phyloP scores from a whole-genome alignment of 2,329 filamentous ascomycete genomes.

The Bisporella sp. region DNA sequence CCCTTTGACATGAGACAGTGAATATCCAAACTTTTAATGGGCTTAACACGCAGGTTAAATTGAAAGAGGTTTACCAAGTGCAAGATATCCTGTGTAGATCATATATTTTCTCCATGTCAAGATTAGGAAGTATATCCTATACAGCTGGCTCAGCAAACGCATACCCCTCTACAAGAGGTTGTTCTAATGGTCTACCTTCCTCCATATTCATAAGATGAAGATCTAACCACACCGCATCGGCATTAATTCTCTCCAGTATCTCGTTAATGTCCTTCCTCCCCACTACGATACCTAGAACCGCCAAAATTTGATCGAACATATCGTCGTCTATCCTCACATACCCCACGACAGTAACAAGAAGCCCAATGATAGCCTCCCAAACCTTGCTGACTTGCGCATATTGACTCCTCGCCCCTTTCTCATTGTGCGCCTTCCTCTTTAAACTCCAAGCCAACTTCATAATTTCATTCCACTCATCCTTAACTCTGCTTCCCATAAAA shows the following conservation, averaged over 20 bases:
- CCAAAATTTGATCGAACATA: conserved; percentile 65
- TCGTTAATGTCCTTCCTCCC: conserved; percentile 40
- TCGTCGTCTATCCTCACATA: conserved; percentile 60
- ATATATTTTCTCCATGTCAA: too few species aligned
- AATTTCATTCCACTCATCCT: conserved; percentile 61
- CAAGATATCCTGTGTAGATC: too few species aligned
- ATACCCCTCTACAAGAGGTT: conserved; percentile 36
- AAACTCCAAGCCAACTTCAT: conserved; percentile 28
- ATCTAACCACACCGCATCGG: conserved; percentile 71
- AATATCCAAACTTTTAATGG: too few species aligned
- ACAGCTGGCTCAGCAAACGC: conserved; percentile 23
- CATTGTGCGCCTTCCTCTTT: conserved; percentile 36
- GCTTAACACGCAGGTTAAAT: too few species aligned
- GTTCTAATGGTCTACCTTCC: conserved; percentile 27
- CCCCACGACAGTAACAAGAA: conserved; percentile 54
- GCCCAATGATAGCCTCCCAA: conserved; percentile 54
- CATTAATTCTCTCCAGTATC: conserved; percentile 58
- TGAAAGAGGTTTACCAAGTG: too few species aligned
- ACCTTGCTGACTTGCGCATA: conserved; percentile 56
- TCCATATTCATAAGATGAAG: conserved; percentile 22
- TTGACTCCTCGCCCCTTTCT: conserved; percentile 39
- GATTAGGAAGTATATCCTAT: too few species aligned
- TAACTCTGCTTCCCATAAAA: conserved; percentile 72
- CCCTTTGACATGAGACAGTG: too few species aligned
- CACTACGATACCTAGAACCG: conserved; percentile 48